Conservation (phyloP, 2,329 filamentous ascomycete genomes). For the Penicillium sp. region DNA sequence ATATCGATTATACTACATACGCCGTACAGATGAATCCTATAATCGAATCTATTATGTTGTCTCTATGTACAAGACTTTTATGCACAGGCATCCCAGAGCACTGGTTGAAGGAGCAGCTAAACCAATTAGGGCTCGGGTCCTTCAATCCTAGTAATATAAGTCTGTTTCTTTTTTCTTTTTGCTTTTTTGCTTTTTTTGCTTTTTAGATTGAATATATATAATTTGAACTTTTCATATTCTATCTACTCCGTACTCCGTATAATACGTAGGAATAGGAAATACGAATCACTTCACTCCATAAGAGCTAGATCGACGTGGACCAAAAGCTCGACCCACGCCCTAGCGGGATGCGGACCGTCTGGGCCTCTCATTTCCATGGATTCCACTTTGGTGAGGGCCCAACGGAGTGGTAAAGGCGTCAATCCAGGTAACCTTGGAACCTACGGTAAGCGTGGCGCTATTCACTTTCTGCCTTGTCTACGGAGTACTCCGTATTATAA, state of each 20-base stretch:
- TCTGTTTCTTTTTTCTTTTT: background rate
- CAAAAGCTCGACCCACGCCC: background rate
- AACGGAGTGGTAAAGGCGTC: background rate
- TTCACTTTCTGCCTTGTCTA: background rate
- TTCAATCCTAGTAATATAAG: background rate
- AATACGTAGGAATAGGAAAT: too few relatives aligned
- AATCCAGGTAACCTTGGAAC: background rate
- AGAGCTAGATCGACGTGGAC: background rate
- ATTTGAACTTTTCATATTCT: background rate
- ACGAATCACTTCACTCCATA: background rate
- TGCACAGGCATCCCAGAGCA: slow-evolving; percentile 1
- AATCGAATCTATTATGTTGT: background rate
- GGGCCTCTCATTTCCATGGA: slow-evolving; percentile 8
- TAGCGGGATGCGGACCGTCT: slow-evolving; percentile 13
- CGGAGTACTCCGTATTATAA: background rate
- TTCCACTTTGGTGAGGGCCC: background rate
- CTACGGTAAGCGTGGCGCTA: background rate
- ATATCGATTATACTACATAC: background rate
- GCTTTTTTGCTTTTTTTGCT: background rate
- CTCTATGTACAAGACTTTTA: background rate
- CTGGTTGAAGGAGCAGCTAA: background rate
- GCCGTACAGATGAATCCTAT: background rate
- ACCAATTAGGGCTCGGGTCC: background rate
- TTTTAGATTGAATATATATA: background rate
- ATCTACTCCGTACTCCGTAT: too few relatives aligned